Conservation (phyloP, 2,329 filamentous ascomycete genomes). For the Myriosclerotinia duriaeana region DNA sequence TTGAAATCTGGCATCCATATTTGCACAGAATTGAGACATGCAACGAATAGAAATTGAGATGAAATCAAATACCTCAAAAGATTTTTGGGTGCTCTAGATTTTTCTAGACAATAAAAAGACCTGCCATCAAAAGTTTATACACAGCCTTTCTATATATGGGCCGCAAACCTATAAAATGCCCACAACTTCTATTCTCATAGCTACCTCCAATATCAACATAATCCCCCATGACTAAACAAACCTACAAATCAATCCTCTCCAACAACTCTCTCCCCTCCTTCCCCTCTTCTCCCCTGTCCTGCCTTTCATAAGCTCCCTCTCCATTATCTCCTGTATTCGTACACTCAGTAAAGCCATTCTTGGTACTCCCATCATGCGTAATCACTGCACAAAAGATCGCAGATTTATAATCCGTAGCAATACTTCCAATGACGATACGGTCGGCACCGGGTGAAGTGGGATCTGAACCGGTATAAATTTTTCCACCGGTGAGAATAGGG, state of each 20-base stretch:
- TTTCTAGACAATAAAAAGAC: not conserved
- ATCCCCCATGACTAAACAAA: no score
- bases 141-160: no score
- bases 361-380: constrained; percentile 38
- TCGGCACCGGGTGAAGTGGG: constrained; percentile 38
- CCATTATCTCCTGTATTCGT: constrained; percentile 32
- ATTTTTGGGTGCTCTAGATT: not conserved
- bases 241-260: constrained; percentile 30
- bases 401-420: constrained; percentile 35
- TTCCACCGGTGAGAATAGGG: constrained; percentile 35
- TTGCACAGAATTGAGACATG: not conserved
- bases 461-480: constrained; percentile 33
- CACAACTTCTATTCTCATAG: not conserved
- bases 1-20: not conserved
- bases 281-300: constrained; percentile 22
- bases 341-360: constrained; percentile 40
- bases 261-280: constrained; percentile 28
- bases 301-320: constrained; percentile 27
- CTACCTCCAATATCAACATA: not conserved
- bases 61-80: not conserved
- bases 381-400: constrained; percentile 40
- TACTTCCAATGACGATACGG: constrained; percentile 39
- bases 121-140: not conserved
- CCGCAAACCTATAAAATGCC: not conserved
- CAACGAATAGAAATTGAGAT: not conserved